Base-by-base conservation (phyloP, 352 stramenopile species). In the Globisporangium spiculum region DNA sequence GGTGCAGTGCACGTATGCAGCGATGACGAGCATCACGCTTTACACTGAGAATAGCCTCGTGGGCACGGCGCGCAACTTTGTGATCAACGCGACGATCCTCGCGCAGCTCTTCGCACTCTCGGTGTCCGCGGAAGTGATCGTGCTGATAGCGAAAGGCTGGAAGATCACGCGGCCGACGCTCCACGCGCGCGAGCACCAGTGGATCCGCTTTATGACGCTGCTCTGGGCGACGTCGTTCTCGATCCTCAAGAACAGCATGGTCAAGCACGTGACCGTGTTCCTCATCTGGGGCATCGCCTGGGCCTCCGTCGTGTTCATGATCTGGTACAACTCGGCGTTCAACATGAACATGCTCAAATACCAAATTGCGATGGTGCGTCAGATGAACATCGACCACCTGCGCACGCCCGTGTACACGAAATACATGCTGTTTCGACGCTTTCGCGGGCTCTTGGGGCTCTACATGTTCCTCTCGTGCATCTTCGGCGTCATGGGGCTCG, bases 321-420 rank as follows among this genome's bases (percentile, higher is more conserved):
- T 90, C 58, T 90, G 81, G 83, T 89, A 88, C 74, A 84, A 87
- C 66, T 88, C 81, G 34, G 75, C 79, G 0, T 87, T 88, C 69
- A 89, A 91, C 55, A 71, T 89, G 50, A 89, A 89, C 67, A 84
- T 88, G 79, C 80, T 91, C 65, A 81, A 80, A 44, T 89, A 81
- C 41, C 83, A 90, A 72, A 74, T 91, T 34, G 72, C 75, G 4
- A 83, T 89, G 75, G 76, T 89, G 59, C 81, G 81, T 5, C 78
- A 88, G 52, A 73, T 89, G 53, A 69, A 75, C 14, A 55, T 86
- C 32, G 77, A 91, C 34, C 66, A 77, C 2, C 68, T 65, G 7
- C 72, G 71, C 34, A 91, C 83, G 58, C 81, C 83, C 8, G 81
- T 89, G 50, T 88, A 81, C 71, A 87, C 66, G 48, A 91, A 91